Evolutionary conservation across 495 filamentous ascomycete genomes (phyloP), one percentile per base, ranked within the genome.

Genomic region (Aspergillus bridgeri): DNA sequence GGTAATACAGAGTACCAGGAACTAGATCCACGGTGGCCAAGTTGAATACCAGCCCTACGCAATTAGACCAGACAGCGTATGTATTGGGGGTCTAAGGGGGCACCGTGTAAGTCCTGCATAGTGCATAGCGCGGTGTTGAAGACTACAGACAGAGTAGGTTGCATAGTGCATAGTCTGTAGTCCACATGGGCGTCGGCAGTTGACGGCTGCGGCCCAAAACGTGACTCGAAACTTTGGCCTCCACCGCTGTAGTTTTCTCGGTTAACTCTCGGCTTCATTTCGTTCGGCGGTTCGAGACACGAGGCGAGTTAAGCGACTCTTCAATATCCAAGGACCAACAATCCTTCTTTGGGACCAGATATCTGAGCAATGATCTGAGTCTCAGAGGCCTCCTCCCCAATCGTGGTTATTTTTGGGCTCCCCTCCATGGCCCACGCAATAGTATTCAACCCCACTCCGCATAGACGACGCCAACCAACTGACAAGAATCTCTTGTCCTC

Each of bases 181-280:
- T 38, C 25, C 4, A 27, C 25, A 7, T 4, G 25, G 25, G 9
- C 33, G 11, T 38, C 33, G 33, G 33, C 33, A 38, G 33, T 38
- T 38, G 33, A 38, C 33, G 33, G 33, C 33, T 11, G 33, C 33
- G 11, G 33, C 29, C 29, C 29, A 33, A 33, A 33, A 33, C 33
- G 33, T 13, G 33, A 38, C 33, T 38, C 7, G 33, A 38, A 38
- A 38, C 33, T 38, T 47, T 47, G 45, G 6, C 6, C 48, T 47
- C 25, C 27, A 49, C 27, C 11, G 33, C 56, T 61, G 66, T 54
- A 43, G 11, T 67, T 70, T 59, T 65, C 66, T 71, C 68, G 68
- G 68, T 9, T 19, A 60, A 71, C 63, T 65, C 66, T 71, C 69
- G 68, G 56, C 21, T 20, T 47, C 25, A 1, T 9, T 38, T 38